Evolutionary conservation across 2,329 filamentous ascomycete species (phyloP).

Genomic region (Penicillium hesseltinei): DNA sequence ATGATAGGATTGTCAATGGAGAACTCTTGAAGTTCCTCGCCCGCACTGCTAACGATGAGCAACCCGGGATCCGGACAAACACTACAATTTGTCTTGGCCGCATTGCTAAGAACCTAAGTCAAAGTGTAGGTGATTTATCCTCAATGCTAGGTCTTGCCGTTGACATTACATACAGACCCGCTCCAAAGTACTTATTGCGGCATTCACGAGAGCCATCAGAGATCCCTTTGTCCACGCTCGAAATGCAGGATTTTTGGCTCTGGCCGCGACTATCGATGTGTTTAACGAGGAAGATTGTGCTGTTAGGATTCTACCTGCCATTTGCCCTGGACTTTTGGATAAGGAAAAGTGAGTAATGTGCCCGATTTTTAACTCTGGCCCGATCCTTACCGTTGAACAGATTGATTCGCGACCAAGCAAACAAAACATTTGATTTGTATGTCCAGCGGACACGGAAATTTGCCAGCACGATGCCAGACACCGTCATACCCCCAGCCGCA

Average conservation of each 20-base stretch:
- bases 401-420: conserved; percentile 83
- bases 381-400: conserved; percentile 29
- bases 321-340: conserved; percentile 83
- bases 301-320: conserved; percentile 72
- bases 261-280: conserved; percentile 79
- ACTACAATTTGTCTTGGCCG: conserved; percentile 97
- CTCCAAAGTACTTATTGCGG: conserved; percentile 86
- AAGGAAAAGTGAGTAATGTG: conserved; percentile 71
- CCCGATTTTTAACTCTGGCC: neutral
- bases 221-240: conserved; percentile 95
- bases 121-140: conserved; percentile 44
- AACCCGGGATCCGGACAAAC: conserved; percentile 94
- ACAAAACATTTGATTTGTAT: conserved; percentile 84
- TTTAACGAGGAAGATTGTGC: conserved; percentile 92
- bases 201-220: conserved; percentile 82
- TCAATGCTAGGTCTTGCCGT: neutral
- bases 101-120: conserved; percentile 84
- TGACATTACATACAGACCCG: conserved; percentile 56
- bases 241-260: conserved; percentile 81
- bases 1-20: conserved; percentile 88
- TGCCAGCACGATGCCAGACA: conserved; percentile 74
- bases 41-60: conserved; percentile 95
- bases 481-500: conserved; percentile 65
- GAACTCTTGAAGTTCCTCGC: conserved; percentile 87
- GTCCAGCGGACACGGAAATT: conserved; percentile 79